Base-by-base conservation (phyloP, 1,139 yeast genomes). In the Sugiyamaella novakii region DNA sequence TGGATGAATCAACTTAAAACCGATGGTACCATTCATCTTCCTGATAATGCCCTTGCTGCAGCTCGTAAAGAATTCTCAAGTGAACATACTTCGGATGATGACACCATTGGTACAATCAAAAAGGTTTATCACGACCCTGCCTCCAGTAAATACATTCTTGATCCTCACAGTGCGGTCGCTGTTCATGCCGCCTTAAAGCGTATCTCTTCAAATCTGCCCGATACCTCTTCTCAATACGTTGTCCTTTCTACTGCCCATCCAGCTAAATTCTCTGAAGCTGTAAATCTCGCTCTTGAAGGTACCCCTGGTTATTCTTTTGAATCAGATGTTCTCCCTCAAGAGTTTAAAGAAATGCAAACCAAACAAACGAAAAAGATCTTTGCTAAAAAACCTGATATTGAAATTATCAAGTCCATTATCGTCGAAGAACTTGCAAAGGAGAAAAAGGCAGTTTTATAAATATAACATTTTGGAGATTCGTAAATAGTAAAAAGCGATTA, bases 221-320 rank as follows among this genome's bases (percentile, higher is more conserved):
- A 60, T n/a, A 59, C 68, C 15, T 64, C 72, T 24, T 66, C 75
- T 39, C 67, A 72, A 47, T 87, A 87, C 67, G 77, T 92, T 45
- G 87, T 96, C 4, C 79, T 92, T 54, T 86, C 98, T 2, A 92
- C 98, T 39, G 98, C 98, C 5, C 98, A 92, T 66, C 98, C 98
- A 37, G 98, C 98, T 53, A 92, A 92, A 71, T 92, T 92, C 65
- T 87, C 96, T 22, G 97, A 89, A 56, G 98, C 96, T 47, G 98
- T 92, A 15, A 85, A 89, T 67, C 74, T 79, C 60, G 89, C 98
- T 1, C 78, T 92, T 59, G 67, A 71, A 44, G 76, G 77, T 1
- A 75, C 81, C 54, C 79, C 77, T 19, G 88, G 81, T 19, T 94
- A 91, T 71, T 81, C 89, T 3, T 92, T 92, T 63, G 96, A 88